Evolutionary conservation across 805 yeast genomes (phyloP).

Genomic region (Lipomyces lipofer): DNA sequence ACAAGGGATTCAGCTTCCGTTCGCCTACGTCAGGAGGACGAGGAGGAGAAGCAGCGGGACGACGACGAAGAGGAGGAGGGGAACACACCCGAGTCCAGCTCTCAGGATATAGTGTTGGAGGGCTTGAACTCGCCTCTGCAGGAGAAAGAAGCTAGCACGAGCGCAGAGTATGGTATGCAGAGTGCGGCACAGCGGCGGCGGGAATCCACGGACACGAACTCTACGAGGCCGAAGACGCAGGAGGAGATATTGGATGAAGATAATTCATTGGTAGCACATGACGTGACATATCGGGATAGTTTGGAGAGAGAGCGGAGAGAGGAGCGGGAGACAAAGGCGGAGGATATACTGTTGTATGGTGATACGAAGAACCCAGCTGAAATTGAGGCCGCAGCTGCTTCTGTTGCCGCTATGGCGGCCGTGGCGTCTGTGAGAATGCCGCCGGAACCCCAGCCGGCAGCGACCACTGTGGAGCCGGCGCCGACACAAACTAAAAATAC

Average conservation of each 20-base stretch:
- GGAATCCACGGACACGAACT: background rate
- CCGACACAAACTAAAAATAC: too few relatives aligned
- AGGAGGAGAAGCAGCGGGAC: slow-evolving; percentile 8
- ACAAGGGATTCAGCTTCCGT: slow-evolving; percentile 11
- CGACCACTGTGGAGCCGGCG: background rate
- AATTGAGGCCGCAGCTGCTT: slow-evolving; percentile 2
- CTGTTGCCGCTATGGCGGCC: slow-evolving; percentile 6
- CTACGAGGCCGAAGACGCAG: background rate
- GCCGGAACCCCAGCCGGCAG: background rate
- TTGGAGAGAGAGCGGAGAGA: slow-evolving; percentile 4
- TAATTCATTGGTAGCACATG: slow-evolving; percentile 9
- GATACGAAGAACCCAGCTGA: background rate
- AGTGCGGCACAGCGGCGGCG: background rate
- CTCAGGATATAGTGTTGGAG: slow-evolving; percentile 5
- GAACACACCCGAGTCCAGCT: slow-evolving; percentile 9
- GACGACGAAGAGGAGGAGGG: slow-evolving; percentile 8
- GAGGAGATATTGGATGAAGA: slow-evolving; percentile 1
- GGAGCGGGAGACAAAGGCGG: background rate
- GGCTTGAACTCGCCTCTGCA: background rate
- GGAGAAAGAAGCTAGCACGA: background rate
- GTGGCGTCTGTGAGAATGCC: background rate
- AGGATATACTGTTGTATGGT: slow-evolving; percentile 5
- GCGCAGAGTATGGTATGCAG: background rate
- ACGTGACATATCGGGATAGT: slow-evolving; percentile 9
- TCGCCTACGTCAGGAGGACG: slow-evolving; percentile 12